Evolutionary conservation across 495 filamentous ascomycete genomes (phyloP).

Genomic region (Aspergillus panamensis): DNA sequence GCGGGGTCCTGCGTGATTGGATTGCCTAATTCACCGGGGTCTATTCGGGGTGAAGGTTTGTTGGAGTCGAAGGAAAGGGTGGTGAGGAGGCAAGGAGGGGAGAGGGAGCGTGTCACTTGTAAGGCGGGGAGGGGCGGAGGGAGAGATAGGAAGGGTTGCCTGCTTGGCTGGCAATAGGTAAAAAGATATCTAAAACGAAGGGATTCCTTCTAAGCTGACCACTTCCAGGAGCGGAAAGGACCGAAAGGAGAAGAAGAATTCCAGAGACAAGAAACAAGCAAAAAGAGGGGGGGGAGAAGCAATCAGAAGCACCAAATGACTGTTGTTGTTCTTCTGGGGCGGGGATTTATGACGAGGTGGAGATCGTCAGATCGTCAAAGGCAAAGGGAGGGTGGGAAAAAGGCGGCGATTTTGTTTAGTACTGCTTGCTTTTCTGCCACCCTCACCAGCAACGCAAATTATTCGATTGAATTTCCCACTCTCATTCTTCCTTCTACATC

Average conservation of each 20-base stretch:
- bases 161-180: conserved; percentile 6
- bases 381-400: too few relatives aligned
- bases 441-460: background rate
- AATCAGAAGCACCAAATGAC: background rate
- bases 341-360: conserved; percentile 12
- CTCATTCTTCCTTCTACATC: conserved; percentile 15
- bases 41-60: background rate
- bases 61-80: background rate
- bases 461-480: conserved; percentile 20
- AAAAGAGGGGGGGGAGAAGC: too few relatives aligned
- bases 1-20: background rate
- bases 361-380: conserved; percentile 10
- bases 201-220: background rate
- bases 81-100: conserved; percentile 19
- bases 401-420: conserved; percentile 17
- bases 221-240: background rate
- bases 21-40: background rate
- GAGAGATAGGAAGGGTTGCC: conserved; percentile 17
- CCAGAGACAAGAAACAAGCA: background rate
- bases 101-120: conserved; percentile 5
- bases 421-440: conserved; percentile 20
- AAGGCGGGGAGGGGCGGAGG: conserved; percentile 26
- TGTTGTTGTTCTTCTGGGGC: conserved; percentile 2
- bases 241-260: background rate
- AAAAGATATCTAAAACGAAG: conserved; percentile 1